Evolutionary conservation across 1,284 basidiomycete genomes (phyloP).

Genomic region (Leccinum colubrinum): DNA sequence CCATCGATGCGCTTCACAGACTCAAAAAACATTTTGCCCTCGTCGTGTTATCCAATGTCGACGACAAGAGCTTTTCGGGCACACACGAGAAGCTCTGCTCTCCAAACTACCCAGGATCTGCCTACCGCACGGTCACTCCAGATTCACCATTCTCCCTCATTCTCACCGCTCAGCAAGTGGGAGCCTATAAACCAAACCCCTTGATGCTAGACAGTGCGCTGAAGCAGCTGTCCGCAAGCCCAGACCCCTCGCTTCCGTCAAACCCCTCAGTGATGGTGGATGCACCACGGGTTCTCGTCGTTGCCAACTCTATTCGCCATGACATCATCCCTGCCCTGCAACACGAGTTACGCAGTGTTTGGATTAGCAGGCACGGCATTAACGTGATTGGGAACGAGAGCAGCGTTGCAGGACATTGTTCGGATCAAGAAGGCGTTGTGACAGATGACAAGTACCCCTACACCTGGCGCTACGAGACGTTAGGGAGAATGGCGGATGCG

Average conservation of each 20-base stretch:
- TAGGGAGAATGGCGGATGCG: slow-evolving; percentile 55
- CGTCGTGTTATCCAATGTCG: slow-evolving; percentile 73
- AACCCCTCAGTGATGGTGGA: slow-evolving; percentile 37
- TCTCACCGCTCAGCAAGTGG: slow-evolving; percentile 54
- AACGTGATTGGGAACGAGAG: slow-evolving; percentile 36
- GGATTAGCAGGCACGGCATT: slow-evolving; percentile 59
- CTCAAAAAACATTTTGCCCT: slow-evolving; percentile 65
- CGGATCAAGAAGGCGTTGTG: slow-evolving; percentile 18
- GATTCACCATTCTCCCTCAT: slow-evolving; percentile 60
- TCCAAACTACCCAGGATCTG: slow-evolving; percentile 26
- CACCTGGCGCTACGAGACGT: slow-evolving; percentile 53
- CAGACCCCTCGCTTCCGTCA: slow-evolving; percentile 34
- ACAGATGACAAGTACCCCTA: slow-evolving; percentile 30
- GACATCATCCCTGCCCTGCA: slow-evolving; percentile 55
- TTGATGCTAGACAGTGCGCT: slow-evolving; percentile 50
- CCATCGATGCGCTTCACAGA: slow-evolving; percentile 51
- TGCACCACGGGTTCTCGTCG: slow-evolving; percentile 47
- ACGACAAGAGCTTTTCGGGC: slow-evolving; percentile 56
- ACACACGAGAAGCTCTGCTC: slow-evolving; percentile 60
- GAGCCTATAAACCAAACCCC: slow-evolving; percentile 60
- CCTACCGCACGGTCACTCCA: slow-evolving; percentile 42
- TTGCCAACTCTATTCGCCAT: slow-evolving; percentile 59
- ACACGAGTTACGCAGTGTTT: slow-evolving; percentile 52
- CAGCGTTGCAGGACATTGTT: background rate
- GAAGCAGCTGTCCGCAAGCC: slow-evolving; percentile 29